Base-by-base conservation (phyloP, 306 rosid species). In the Pterocarpus santalinus region DNA sequence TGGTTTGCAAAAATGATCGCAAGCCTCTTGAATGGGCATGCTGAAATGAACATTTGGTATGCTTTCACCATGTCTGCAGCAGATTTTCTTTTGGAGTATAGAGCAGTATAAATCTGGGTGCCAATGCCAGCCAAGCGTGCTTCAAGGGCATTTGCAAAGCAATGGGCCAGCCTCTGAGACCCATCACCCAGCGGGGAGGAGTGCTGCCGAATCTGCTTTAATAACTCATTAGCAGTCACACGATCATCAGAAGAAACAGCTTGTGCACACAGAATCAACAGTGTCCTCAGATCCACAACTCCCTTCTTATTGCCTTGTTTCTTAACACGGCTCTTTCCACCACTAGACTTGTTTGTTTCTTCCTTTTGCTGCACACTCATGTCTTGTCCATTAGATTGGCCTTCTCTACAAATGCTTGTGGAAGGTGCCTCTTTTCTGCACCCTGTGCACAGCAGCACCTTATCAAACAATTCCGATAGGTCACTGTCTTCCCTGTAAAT, bases 41-140 rank as follows among this genome's bases (percentile, higher is more conserved):
- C 87, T 12, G 84, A 66, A 52, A 86, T n/a, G 79, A 60, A 88
- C 72, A 85, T 69, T 44, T 90, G 92, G 77, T 86, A 80, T 68
- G 87, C 88, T 86, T 88, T 91, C 72, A 89, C 74, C 85, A 77
- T 80, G 44, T 88, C 91, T 13, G 90, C 87, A 15, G 91, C 91
- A 36, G 93, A 84, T 9, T 44, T 85, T 81, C 62, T 75, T 81
- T 77, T 88, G 62, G 84, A 35, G 41, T 83, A 76, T 53, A 90
- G 62, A 77, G 92, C 81, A 36, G 85, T 61, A 49, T 74, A 89
- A 28, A 91, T 76, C 82, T 85, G 92, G 41, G 85, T 75, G 38
- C 97, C 97, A 30, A 88, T 79, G 61, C 91, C 92, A 30, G 88
- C 79, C 77, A 91, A 74, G 67, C 97, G 91, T 17, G 94, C 90